Base-by-base conservation (phyloP, 805 yeast genomes). In the Ascoidea asiatica region DNA sequence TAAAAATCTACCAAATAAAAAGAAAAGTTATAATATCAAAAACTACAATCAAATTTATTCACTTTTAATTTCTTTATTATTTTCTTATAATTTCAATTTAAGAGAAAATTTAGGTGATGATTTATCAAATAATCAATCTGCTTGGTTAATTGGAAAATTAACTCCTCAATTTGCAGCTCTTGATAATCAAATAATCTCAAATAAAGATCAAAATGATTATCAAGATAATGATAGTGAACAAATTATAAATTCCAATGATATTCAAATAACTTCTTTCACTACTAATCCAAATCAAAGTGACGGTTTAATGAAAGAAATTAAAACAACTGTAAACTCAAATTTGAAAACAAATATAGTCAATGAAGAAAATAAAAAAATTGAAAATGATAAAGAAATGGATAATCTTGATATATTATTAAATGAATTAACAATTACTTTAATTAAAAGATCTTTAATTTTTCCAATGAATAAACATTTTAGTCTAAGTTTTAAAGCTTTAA, bases 81-180 rank as follows among this genome's bases (percentile, higher is more conserved):
- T 83, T 60, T 77, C 82, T 1, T 83, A 77, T 52, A 72, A 74
- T 44, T 88, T 80, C 57, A 97, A 92, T 50, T 61, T 72, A 42
- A 65, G 96, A 36, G 81, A 82, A 44, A 86, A 81, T 36, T 77
- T 74, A 54, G 80, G 79, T n/a, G 76, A 69, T 17, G 81, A 80
- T 11, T 80, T 75, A 18, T 74, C 77, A 43, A 86, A 77, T 17
- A 77, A 84, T 4, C 98, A 92, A 60, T 82, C 95, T 46, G 86
- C 94, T 0, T 92, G 98, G 98, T 79, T 90, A 0, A 72, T 92
- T 4, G 98, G 98, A 1, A 88, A 82, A 52, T 53, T 92, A 19
- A 65, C 79, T 0, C 95, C 97, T 1, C 92, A 86, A 53, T 61
- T 90, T 37, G 59, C 88, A 5, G 77, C 70, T 51, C 62, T 92